Evolutionary conservation across 2,329 filamentous ascomycete species (phyloP).

Genomic region (Cercospora canescens): DNA sequence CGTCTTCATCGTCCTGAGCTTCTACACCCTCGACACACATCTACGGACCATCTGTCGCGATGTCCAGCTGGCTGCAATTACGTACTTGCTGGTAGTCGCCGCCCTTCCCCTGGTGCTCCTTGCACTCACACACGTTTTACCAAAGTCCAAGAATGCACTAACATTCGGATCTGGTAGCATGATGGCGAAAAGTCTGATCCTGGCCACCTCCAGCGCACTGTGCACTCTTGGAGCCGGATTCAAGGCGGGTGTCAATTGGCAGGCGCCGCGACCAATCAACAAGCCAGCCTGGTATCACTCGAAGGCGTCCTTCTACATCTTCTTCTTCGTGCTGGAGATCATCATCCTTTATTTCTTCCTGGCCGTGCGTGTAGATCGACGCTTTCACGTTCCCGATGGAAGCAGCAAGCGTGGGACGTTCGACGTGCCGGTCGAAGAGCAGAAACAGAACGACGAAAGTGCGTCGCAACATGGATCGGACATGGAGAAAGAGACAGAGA

Average conservation of each 20-base stretch:
- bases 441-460: neutral
- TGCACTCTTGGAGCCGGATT: slow-evolving; percentile 29
- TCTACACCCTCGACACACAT: slow-evolving; percentile 30
- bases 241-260: slow-evolving; percentile 31
- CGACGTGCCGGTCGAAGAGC: neutral
- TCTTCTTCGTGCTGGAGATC: slow-evolving; percentile 34
- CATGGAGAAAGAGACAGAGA: neutral
- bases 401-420: slow-evolving; percentile 27
- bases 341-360: slow-evolving; percentile 32
- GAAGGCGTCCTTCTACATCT: slow-evolving; percentile 33
- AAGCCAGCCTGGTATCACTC: slow-evolving; percentile 35
- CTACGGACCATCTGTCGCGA: slow-evolving; percentile 19
- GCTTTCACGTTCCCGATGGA: slow-evolving; percentile 33
- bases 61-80: slow-evolving; percentile 25
- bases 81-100: slow-evolving; percentile 29
- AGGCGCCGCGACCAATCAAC: slow-evolving; percentile 21
- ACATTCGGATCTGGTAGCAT: slow-evolving; percentile 22
- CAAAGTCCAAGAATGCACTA: slow-evolving; percentile 14
- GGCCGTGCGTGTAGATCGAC: slow-evolving; percentile 27
- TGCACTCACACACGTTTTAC: slow-evolving; percentile 17
- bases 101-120: slow-evolving; percentile 28
- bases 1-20: slow-evolving; percentile 29
- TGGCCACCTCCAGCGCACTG: slow-evolving; percentile 22
- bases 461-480: neutral
- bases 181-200: slow-evolving; percentile 24